Conservation (phyloP, 306 rosid species). For the Canavalia ensiformis region DNA sequence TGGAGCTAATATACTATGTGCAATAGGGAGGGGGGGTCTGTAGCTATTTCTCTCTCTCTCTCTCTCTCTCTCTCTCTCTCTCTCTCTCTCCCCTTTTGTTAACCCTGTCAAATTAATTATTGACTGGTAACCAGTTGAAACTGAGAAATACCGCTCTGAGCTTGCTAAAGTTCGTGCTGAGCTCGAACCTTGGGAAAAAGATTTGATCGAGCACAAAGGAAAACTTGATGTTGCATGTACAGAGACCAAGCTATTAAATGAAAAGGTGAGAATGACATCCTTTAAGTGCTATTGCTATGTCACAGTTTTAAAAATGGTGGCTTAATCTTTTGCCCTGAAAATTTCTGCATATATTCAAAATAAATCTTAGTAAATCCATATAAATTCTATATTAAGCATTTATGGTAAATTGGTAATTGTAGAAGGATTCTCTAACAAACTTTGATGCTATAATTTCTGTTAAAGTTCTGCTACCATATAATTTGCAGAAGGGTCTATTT, state of each 20-base stretch:
- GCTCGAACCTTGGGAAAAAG: slow-evolving; percentile 96
- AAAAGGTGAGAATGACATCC: slow-evolving; percentile 70
- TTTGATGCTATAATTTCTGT: not conserved
- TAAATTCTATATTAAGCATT: not conserved
- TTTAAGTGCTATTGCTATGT: slow-evolving; percentile 24
- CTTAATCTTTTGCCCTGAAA: not conserved
- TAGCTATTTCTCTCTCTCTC: no score
- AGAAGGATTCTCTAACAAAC: not conserved
- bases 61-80: no score
- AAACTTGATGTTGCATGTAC: slow-evolving; percentile 84
- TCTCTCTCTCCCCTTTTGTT: not conserved
- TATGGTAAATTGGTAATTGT: not conserved
- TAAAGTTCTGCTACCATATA: not conserved
- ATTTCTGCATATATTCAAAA: not conserved
- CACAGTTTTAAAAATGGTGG: slow-evolving; percentile 26
- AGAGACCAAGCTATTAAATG: slow-evolving; percentile 79
- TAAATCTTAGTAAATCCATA: not conserved
- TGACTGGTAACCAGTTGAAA: slow-evolving; percentile 75
- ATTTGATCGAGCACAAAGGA: slow-evolving; percentile 91
- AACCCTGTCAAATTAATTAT: slow-evolving; percentile 24
- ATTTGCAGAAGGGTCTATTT: not conserved
- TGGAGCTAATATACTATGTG: slow-evolving; percentile 34
- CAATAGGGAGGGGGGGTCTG: no score
- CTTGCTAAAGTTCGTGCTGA: slow-evolving; percentile 87
- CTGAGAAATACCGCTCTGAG: slow-evolving; percentile 80